Evolutionary conservation across 768 basidiomycete genomes (phyloP), one percentile per base, ranked within the genome.

Genomic region (Lepiota venenata): DNA sequence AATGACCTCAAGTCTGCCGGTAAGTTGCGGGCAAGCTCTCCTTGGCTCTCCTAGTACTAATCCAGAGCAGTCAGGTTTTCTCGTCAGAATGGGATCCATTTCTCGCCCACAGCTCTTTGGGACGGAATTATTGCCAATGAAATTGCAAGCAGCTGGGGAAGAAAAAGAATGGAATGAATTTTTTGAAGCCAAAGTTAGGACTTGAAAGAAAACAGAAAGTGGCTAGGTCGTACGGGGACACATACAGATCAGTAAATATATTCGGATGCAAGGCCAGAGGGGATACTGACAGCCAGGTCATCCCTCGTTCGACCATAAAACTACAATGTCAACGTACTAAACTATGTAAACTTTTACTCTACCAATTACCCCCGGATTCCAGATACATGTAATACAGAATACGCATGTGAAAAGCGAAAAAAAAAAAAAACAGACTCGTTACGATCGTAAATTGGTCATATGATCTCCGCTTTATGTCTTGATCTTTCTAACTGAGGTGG

Each of bases 11-110:
- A 96, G 71, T 92, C 93, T 65, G 86, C 82, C n/a, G 79, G 93
- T 94, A 63, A 50, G 88, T 73, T 8, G 16, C 46, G 4, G 32
- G 3, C 8, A 9, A 11, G 6, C 9, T 32, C 32, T 41, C 32
- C 16, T 2, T 9, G 15, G 10, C 27, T n/a, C 21, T 3, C 10
- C 29, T 29, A 11, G 1, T 41, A 9, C 10, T 49, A 57, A 46
- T 38, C 39, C 41, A 41, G 51, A 56, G 27, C 61, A 94, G 92
- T 97, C 76, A 97, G 95, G 69, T 87, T 87, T 66, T 83, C 88
- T 14, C 77, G 95, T 58, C 94, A 97, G 73, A 97, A 98, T 57
- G 79, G 90, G 2, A 83, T 97, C 38, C 95, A 98, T 60, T 91
- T 96, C 44, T 94, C 93, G 1, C 92, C 93, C 3, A 88, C 92